Evolutionary conservation across 805 yeast genomes (phyloP), one percentile per base, ranked within the genome.

Genomic region (Candida ovalis): DNA sequence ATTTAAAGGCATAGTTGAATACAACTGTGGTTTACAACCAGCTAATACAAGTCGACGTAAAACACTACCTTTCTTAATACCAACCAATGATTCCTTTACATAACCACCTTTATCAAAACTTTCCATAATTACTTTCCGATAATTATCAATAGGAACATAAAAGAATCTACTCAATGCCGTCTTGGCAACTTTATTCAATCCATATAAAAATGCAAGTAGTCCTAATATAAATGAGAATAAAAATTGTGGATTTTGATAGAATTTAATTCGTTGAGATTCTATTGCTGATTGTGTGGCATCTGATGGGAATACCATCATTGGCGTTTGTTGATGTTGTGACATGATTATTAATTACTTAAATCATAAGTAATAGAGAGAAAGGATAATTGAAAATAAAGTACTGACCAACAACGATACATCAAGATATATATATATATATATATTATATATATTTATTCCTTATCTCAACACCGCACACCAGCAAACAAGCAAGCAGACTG

Each of bases 41-140:
- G 65, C 72, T 28, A 67, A 46, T 10, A 69, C 55, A 17, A 69
- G 44, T 30, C 73, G 43, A 43, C 72, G 50, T 42, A 72, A 48
- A 22, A 55, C 46, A 2, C 71, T 52, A 7, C 60, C 64, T 28
- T 42, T 43, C 42, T 64, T 63, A 9, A 57, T 19, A 18, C 70
- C 70, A 40, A 65, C 38, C 41, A 49, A 47, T 1, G 58, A 38
- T n/a, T 45, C 45, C 6, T 53, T 41, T 18, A 64, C 30, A 3
- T 32, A 25, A 0, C 68, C 68, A 25, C 45, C 50, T 1, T 50
- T 45, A 19, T 51, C 50, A 46, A 57, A 46, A 13, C 62, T 64
- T 3, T 40, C 33, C 22, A 54, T 40, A 9, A 68, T 50, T 8
- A 53, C 43, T 12, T 62, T 63, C 8, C 57, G 52, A 50, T 60